phyloP scores from a whole-genome alignment of 2,329 filamentous ascomycete species.

The Coniochaeta ligniaria region DNA sequence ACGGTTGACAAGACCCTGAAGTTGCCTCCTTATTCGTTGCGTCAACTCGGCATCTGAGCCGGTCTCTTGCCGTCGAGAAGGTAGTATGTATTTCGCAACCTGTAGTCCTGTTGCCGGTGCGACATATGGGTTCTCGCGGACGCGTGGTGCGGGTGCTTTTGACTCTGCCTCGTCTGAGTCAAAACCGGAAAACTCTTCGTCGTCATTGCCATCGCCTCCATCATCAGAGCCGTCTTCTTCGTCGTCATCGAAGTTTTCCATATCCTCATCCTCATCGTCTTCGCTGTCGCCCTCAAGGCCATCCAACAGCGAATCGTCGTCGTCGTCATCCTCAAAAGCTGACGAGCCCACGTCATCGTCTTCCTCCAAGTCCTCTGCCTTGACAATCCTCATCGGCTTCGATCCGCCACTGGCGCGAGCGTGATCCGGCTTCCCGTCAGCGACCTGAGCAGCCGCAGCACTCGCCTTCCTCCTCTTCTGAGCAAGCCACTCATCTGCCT shows the following conservation, averaged over 20 bases:
- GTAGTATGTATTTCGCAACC: conserved; percentile 76
- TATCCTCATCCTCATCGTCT: conserved; percentile 15
- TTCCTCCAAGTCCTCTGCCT: neutral
- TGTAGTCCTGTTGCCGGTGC: conserved; percentile 51
- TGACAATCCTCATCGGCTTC: conserved; percentile 1
- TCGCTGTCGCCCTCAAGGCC: conserved; percentile 19
- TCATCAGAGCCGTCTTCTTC: conserved; percentile 23
- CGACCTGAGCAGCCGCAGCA: conserved; percentile 2
- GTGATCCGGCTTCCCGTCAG: conserved; percentile 7
- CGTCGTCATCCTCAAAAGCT: conserved; percentile 14
- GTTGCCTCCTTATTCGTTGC: conserved; percentile 65
- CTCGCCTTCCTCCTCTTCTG: conserved; percentile 45
- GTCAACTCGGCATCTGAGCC: conserved; percentile 60
- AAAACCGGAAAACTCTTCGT: conserved; percentile 32
- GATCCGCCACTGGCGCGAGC: neutral
- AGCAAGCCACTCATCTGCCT: conserved; percentile 54
- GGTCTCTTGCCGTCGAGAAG: conserved; percentile 63
- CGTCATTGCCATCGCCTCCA: conserved; percentile 18
- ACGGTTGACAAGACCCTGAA: conserved; percentile 86
- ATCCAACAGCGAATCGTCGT: conserved; percentile 11
- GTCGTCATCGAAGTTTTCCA: conserved; percentile 16
- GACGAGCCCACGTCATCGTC: conserved; percentile 12
- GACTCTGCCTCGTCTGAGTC: conserved; percentile 20
- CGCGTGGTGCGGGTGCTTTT: conserved; percentile 32
- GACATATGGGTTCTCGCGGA: conserved; percentile 81